A percentile compares a stretch with the other conserved stretches of the same genome.
Evolutionary conservation across 257 asterid genomes (phyloP).

Genomic region (Capsicum pubescens): DNA sequence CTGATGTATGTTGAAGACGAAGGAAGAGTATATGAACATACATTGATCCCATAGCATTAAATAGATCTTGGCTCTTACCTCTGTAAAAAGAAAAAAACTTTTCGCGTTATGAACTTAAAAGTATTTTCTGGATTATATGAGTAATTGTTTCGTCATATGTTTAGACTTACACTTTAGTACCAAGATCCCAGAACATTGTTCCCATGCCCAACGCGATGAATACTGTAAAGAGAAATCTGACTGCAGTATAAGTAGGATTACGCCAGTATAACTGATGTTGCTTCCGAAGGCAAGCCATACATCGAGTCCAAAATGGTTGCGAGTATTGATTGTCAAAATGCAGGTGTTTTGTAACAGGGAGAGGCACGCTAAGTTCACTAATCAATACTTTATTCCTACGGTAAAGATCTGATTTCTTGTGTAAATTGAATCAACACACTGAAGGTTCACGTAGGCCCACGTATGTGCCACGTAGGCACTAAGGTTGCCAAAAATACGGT

Average conservation of each 20-base stretch:
- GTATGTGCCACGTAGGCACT: too few relatives aligned
- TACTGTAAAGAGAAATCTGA: slow-evolving; percentile 62
- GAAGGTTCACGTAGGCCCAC: too few relatives aligned
- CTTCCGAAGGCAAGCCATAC: slow-evolving; percentile 60
- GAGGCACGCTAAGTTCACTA: slow-evolving; percentile 46
- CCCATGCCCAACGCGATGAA: slow-evolving; percentile 65
- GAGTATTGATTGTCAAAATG: slow-evolving; percentile 44
- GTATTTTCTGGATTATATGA: background rate
- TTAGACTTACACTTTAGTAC: slow-evolving; percentile 53
- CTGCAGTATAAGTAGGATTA: slow-evolving; percentile 75
- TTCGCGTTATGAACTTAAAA: background rate
- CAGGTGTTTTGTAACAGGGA: slow-evolving; percentile 45
- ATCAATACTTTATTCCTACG: slow-evolving; percentile 55
- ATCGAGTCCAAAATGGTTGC: slow-evolving; percentile 51
- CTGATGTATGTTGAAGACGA: slow-evolving; percentile 62
- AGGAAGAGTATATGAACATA: slow-evolving; percentile 60
- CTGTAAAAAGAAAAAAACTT: background rate
- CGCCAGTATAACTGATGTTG: slow-evolving; percentile 86
- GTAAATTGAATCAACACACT: too few relatives aligned
- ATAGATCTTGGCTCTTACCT: slow-evolving; percentile 59
- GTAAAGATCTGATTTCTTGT: slow-evolving; percentile 53
- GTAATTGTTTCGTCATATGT: background rate
- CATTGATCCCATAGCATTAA: slow-evolving; percentile 74
- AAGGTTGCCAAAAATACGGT: too few relatives aligned
- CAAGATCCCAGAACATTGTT: slow-evolving; percentile 79